Evolutionary conservation across 345 rosid species (phyloP).

Genomic region (Salix udensis): DNA sequence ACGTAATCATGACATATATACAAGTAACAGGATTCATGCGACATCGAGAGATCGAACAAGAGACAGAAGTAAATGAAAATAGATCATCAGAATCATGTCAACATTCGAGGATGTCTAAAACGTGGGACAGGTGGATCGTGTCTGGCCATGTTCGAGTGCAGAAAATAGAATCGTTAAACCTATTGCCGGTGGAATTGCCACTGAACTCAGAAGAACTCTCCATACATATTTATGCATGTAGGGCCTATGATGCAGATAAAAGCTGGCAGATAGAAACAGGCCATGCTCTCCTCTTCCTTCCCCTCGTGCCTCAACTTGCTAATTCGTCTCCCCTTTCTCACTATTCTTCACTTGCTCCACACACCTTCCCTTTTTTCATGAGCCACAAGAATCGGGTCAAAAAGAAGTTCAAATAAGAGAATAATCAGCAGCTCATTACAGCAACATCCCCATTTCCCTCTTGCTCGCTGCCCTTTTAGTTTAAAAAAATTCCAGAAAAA

Average conservation of each 20-base stretch:
- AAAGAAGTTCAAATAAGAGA: constrained; percentile 9
- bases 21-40: not conserved
- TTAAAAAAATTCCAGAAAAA: not conserved
- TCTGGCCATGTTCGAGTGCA: not conserved
- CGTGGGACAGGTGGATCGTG: not conserved
- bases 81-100: not conserved
- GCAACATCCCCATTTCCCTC: not conserved
- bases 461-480: not conserved
- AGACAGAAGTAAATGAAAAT: not conserved
- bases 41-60: not conserved
- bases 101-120: not conserved
- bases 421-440: constrained; percentile 10
- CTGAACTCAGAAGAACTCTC: not conserved
- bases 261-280: constrained; percentile 36
- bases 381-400: constrained; percentile 8
- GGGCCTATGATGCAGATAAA: constrained; percentile 21
- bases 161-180: not conserved
- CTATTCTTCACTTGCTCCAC: constrained; percentile 2
- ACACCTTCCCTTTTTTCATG: not conserved
- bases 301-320: constrained; percentile 28
- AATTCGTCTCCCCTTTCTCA: constrained; percentile 17
- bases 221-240: constrained; percentile 12
- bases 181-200: not conserved
- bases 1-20: not conserved
- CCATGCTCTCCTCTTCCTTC: constrained; percentile 20